A percentile compares a stretch with the other conserved stretches of the same genome.
These are phyloP conservation scores for Didymella lethalis DNA, from an alignment of 2,329 filamentous ascomycete genomes.

Conservation along the genomic window DNA sequence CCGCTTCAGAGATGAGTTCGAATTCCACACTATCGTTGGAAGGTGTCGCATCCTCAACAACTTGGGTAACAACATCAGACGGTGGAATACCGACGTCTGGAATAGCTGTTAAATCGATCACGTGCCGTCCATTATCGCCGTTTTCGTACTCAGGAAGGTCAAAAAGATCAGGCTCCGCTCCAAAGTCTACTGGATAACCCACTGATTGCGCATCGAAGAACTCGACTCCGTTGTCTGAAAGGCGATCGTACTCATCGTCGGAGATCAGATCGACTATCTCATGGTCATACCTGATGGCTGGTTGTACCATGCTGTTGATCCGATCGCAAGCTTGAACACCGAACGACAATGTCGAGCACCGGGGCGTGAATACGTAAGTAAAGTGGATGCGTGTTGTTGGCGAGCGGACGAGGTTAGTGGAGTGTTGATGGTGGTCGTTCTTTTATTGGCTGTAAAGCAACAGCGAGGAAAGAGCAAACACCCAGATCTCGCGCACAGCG, in stretches of 20 bases:
- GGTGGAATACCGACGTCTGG: slow-evolving; percentile 37
- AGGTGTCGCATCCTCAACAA: slow-evolving; percentile 3
- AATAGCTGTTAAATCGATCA: slow-evolving; percentile 36
- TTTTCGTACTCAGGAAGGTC: slow-evolving; percentile 1
- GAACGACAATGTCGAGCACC: not conserved
- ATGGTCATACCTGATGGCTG: slow-evolving; percentile 1
- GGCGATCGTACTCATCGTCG: slow-evolving; percentile 32
- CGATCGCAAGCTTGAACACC: not conserved
- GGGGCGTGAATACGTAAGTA: not conserved
- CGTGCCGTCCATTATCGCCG: slow-evolving; percentile 9
- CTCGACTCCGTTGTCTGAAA: slow-evolving; percentile 10
- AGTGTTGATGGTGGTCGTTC: not conserved
- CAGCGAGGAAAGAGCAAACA: slow-evolving; percentile 6
- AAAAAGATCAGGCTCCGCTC: slow-evolving; percentile 2
- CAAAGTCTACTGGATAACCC: slow-evolving; percentile 9
- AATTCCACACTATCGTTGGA: not conserved
- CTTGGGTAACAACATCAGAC: slow-evolving; percentile 5
- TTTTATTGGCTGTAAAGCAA: not conserved
- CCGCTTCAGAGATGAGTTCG: slow-evolving; percentile 31
- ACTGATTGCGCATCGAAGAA: slow-evolving; percentile 16
- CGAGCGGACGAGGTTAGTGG: not conserved
- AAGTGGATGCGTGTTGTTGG: not conserved
- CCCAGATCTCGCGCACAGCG: not conserved
- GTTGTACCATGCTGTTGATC: slow-evolving; percentile 23
- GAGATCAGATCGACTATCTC: slow-evolving; percentile 36